These are phyloP conservation scores for Triticum turgidum DNA, from an alignment of 176 grass and related monocot genomes.

Conservation along the genomic window DNA sequence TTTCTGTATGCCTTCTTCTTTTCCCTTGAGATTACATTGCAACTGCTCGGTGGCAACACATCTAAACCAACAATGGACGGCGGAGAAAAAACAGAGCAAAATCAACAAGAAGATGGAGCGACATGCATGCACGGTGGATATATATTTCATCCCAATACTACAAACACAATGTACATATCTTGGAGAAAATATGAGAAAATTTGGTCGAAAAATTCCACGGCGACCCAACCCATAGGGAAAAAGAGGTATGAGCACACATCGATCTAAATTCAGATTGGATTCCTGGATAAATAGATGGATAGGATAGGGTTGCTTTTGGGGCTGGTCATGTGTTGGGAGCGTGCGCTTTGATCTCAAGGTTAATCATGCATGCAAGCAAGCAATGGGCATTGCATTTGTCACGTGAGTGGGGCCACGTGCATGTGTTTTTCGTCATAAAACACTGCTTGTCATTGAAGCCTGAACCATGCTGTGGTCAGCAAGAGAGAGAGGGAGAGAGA, in stretches of 20 bases:
- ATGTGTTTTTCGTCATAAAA: background rate
- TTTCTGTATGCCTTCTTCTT: background rate
- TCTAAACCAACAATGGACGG: conserved; percentile 20
- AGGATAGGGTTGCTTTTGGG: conserved; percentile 4
- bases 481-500: background rate
- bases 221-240: no score
- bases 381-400: background rate
- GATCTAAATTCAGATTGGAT: background rate
- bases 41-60: background rate
- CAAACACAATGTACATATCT: background rate
- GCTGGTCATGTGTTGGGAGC: background rate
- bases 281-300: background rate
- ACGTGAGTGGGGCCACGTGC: conserved; percentile 61
- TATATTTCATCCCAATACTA: no score
- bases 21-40: background rate
- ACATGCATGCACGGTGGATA: no score
- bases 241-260: no score
- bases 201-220: no score
- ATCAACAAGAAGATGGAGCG: no score
- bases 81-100: background rate
- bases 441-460: background rate
- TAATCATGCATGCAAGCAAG: conserved; percentile 1
- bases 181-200: background rate
- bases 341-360: background rate
- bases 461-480: background rate